A percentile compares a stretch with the other conserved stretches of the same genome.
These are phyloP conservation scores for Soucietia sequanensis DNA, from an alignment of 805 yeast species.

Conservation along the genomic window DNA sequence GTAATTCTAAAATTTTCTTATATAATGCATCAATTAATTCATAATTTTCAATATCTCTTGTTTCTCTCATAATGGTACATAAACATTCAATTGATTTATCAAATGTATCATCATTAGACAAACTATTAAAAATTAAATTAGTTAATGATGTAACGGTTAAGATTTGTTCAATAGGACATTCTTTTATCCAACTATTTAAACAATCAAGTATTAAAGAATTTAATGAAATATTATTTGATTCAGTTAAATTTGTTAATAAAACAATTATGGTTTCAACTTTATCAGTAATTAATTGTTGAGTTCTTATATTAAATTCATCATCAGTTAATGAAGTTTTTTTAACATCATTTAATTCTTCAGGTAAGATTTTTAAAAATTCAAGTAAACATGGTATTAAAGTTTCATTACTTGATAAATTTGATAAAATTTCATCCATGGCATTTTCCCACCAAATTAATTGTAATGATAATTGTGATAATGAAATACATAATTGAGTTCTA, in stretches of 20 bases:
- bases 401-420: slow-evolving; percentile 39
- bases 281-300: slow-evolving; percentile 57
- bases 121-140: slow-evolving; percentile 57
- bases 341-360: slow-evolving; percentile 84
- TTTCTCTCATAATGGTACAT: slow-evolving; percentile 77
- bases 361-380: slow-evolving; percentile 81
- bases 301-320: slow-evolving; percentile 70
- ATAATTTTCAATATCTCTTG: slow-evolving; percentile 68
- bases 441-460: slow-evolving; percentile 73
- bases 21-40: slow-evolving; percentile 65
- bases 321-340: slow-evolving; percentile 77
- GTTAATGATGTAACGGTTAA: slow-evolving; percentile 64
- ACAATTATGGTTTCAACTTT: slow-evolving; percentile 69
- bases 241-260: slow-evolving; percentile 52
- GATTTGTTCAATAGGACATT: slow-evolving; percentile 73
- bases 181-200: slow-evolving; percentile 87
- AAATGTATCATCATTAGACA: slow-evolving; percentile 66
- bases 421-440: slow-evolving; percentile 67
- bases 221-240: slow-evolving; percentile 26
- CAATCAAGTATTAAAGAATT: slow-evolving; percentile 61
- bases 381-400: slow-evolving; percentile 50
- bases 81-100: slow-evolving; percentile 86
- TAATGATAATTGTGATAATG: slow-evolving; percentile 78
- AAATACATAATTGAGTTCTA: slow-evolving; percentile 78
- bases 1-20: slow-evolving; percentile 63